phyloP scores from a whole-genome alignment of 371 early-diverging fungal species.

The Basidiobolus heterosporus region DNA sequence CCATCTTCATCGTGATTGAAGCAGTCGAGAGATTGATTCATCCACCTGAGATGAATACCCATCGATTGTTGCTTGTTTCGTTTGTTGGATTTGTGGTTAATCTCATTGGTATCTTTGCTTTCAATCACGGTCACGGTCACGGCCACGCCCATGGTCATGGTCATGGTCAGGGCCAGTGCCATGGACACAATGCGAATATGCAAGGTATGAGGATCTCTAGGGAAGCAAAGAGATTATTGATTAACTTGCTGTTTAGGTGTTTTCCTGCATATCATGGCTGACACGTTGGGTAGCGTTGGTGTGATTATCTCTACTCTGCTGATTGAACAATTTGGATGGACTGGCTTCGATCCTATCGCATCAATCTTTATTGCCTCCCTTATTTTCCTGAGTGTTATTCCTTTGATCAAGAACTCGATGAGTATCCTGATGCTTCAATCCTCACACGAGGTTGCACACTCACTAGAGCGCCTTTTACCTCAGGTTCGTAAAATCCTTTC shows the following conservation, averaged over 20 bases:
- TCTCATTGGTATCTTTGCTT: constrained; percentile 79
- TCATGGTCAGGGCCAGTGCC: constrained; percentile 22
- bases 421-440: too few species aligned
- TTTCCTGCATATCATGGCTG: constrained; percentile 87
- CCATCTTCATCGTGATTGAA: constrained; percentile 74
- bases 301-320: constrained; percentile 87
- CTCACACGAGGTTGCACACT: too few species aligned
- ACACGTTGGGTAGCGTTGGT: constrained; percentile 88
- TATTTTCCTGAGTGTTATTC: constrained; percentile 70
- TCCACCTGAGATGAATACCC: constrained; percentile 76
- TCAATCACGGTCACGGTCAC: constrained; percentile 67
- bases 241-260: constrained; percentile 33
- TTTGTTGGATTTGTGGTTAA: constrained; percentile 84
- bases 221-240: too few species aligned
- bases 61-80: constrained; percentile 67
- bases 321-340: constrained; percentile 81
- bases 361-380: constrained; percentile 78
- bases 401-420: constrained; percentile 36
- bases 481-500: too few species aligned
- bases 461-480: too few species aligned
- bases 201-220: too few species aligned
- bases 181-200: constrained; percentile 19
- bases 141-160: constrained; percentile 33
- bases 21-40: constrained; percentile 71
- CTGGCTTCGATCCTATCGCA: constrained; percentile 88